Evolutionary conservation across 177 flowering plant genomes (phyloP).

Genomic region (Vitis hybrid): DNA sequence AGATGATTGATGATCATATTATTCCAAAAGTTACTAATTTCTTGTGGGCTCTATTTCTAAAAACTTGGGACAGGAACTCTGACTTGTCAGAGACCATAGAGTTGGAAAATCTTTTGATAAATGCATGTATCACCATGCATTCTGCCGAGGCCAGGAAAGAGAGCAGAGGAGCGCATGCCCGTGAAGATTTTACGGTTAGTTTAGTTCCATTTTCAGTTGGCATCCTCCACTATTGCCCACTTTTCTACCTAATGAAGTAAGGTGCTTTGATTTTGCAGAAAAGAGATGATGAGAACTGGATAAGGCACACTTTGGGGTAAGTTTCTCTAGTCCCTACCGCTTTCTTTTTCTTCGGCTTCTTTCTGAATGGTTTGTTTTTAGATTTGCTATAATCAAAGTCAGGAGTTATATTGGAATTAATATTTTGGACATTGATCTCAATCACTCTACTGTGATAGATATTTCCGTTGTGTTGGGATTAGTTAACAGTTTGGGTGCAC

Average conservation of each 20-base stretch:
- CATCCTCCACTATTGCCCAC: neutral
- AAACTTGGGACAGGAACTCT: constrained; percentile 60
- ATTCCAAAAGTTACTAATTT: neutral
- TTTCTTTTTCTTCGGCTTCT: neutral
- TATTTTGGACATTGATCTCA: too few relatives aligned
- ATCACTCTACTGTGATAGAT: too few relatives aligned
- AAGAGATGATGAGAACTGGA: constrained; percentile 96
- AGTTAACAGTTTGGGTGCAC: too few relatives aligned
- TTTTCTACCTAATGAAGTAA: constrained; percentile 3
- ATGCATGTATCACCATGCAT: constrained; percentile 95
- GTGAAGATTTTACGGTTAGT: constrained; percentile 85
- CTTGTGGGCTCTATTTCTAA: neutral
- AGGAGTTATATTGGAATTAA: too few relatives aligned
- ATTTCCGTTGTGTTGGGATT: too few relatives aligned
- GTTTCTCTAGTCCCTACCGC: constrained; percentile 11
- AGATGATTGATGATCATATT: constrained; percentile 4
- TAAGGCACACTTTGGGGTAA: constrained; percentile 95
- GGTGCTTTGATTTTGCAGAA: constrained; percentile 50
- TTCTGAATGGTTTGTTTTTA: neutral
- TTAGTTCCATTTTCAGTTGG: neutral
- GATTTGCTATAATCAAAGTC: too few relatives aligned
- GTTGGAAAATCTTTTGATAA: constrained; percentile 90
- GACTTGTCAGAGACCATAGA: constrained; percentile 92
- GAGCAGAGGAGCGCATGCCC: constrained; percentile 99
- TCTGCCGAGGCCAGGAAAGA: constrained; percentile 99